phyloP scores from a whole-genome alignment of 176 grass and related monocot species.

The Aechmea fasciata region DNA sequence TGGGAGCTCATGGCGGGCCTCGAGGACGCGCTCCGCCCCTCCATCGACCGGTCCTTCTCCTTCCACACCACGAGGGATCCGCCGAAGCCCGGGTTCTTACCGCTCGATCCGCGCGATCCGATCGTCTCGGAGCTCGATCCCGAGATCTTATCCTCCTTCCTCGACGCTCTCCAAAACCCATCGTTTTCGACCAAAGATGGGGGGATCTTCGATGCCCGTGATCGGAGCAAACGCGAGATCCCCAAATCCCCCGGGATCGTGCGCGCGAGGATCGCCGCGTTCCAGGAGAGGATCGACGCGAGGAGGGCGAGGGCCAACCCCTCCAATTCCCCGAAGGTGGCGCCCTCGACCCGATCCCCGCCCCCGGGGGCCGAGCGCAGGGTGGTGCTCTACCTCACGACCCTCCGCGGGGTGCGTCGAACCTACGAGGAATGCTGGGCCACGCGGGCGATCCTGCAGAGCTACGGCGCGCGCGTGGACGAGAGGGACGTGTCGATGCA shows the following conservation, averaged over 20 bases:
- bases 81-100: background rate
- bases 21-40: conserved; percentile 37
- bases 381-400: conserved; percentile 77
- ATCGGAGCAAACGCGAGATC: background rate
- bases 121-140: conserved; percentile 44
- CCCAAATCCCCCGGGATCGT: conserved; percentile 59
- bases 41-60: conserved; percentile 22
- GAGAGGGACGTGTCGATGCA: conserved; percentile 94
- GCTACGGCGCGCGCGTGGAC: conserved; percentile 64
- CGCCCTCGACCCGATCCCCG: background rate
- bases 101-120: conserved; percentile 4
- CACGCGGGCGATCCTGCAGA: conserved; percentile 41
- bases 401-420: conserved; percentile 71
- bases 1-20: conserved; percentile 99
- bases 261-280: conserved; percentile 49
- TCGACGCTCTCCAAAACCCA: background rate
- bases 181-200: background rate
- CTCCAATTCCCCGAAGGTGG: conserved; percentile 10
- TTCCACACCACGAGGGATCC: conserved; percentile 7
- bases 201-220: background rate
- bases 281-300: conserved; percentile 74
- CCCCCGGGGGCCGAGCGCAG: conserved; percentile 33
- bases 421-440: conserved; percentile 92
- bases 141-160: conserved; percentile 43
- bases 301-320: conserved; percentile 17